Conservation (phyloP, 2,329 filamentous ascomycete species). For the Fusarium sp. region DNA sequence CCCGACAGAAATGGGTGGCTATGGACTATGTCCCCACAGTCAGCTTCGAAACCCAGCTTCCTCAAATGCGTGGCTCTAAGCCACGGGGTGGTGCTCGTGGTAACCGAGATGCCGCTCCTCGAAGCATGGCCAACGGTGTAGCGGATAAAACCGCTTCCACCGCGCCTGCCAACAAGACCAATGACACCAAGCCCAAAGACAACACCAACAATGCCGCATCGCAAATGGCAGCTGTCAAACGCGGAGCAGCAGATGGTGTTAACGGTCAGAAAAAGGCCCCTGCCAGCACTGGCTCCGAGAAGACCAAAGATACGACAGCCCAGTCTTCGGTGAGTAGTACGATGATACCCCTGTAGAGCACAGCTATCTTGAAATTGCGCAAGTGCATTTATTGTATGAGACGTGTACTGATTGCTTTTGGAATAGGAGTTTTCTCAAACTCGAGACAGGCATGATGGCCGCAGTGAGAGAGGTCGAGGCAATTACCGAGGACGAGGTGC, state of each 20-base stretch:
- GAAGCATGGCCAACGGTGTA: slow-evolving; percentile 47
- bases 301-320: slow-evolving; percentile 51
- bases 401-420: slow-evolving; percentile 5
- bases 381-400: not conserved
- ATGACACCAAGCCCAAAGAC: slow-evolving; percentile 49
- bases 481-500: slow-evolving; percentile 56
- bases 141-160: slow-evolving; percentile 50
- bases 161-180: slow-evolving; percentile 43
- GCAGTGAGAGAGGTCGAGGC: slow-evolving; percentile 54
- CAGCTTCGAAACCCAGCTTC: slow-evolving; percentile 84
- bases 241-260: slow-evolving; percentile 52
- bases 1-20: slow-evolving; percentile 79
- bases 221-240: slow-evolving; percentile 53
- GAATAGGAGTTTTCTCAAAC: slow-evolving; percentile 41
- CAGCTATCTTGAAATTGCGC: not conserved
- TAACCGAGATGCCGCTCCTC: slow-evolving; percentile 47
- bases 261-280: slow-evolving; percentile 54
- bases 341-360: not conserved
- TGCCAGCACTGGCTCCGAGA: slow-evolving; percentile 46
- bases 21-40: slow-evolving; percentile 85
- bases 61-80: slow-evolving; percentile 59
- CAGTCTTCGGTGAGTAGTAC: slow-evolving; percentile 50
- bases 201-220: slow-evolving; percentile 49
- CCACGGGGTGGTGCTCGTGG: slow-evolving; percentile 59
- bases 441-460: slow-evolving; percentile 48